Evolutionary conservation across 495 filamentous ascomycete species (phyloP).

Genomic region (Wilcoxina mikolae): DNA sequence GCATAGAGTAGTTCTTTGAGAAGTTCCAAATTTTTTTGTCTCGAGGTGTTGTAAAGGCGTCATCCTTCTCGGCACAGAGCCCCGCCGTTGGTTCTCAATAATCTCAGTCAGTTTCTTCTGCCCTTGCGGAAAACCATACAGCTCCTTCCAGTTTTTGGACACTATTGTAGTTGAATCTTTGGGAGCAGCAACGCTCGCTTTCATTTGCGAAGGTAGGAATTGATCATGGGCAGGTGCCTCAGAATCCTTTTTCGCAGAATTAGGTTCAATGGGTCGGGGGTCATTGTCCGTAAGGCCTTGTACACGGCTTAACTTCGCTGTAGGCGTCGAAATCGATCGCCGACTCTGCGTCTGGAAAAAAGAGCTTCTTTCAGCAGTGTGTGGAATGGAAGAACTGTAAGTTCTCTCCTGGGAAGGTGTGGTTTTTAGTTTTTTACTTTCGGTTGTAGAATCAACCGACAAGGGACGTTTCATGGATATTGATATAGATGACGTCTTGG

Average conservation of each 20-base stretch:
- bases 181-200: too few species aligned
- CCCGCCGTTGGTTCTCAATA: background rate
- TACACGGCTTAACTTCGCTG: too few species aligned
- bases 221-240: too few species aligned
- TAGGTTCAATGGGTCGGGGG: too few species aligned
- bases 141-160: conserved; percentile 6
- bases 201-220: too few species aligned
- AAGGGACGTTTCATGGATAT: conserved; percentile 10
- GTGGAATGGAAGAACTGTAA: background rate
- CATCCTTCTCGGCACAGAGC: background rate
- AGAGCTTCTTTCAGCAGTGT: conserved; percentile 16
- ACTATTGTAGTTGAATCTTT: background rate
- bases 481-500: conserved; percentile 8
- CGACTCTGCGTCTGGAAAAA: conserved; percentile 15
- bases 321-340: background rate
- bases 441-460: background rate
- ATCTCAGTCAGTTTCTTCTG: background rate
- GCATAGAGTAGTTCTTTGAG: background rate
- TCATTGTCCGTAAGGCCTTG: too few species aligned
- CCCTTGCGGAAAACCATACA: background rate
- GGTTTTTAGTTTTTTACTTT: background rate
- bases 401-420: background rate
- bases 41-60: background rate
- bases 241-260: too few species aligned
- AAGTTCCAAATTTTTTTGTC: too few species aligned